Base-by-base conservation (phyloP, 1,139 yeast species). In the Komagataea norvegica region DNA sequence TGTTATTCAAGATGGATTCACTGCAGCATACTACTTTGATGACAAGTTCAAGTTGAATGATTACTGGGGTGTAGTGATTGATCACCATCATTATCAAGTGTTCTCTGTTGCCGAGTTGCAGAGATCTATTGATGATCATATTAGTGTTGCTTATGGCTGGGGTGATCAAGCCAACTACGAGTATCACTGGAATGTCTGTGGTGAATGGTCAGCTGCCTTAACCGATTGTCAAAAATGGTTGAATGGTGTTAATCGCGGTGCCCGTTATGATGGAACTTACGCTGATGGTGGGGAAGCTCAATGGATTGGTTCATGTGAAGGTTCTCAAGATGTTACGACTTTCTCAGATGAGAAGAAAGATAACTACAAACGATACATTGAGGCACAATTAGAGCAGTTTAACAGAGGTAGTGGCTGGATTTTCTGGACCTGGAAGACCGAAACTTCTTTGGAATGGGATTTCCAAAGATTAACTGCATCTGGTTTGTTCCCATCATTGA, bases 191-290 rank as follows among this genome's bases (percentile, higher is more conserved):
- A 74, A 76, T 41, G 74, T 89, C 23, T 71, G 77, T 41, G 97
- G 97, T 44, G 98, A 91, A 67, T 91, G 91, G 83, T 73, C 93
- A 22, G 96, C 93, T 15, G 96, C 97, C 2, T 68, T 89, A 49
- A 87, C 96, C 10, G 97, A 91, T 63, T 91, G 98, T 68, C 79
- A 94, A 17, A 70, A 70, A 44, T 85, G 95, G 95, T 67, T 91
- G 44, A 91, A 91, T 54, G 97, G 97, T 52, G 94, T 86, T 29
- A 86, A 87, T 33, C 68, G 79, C 40, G 96, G 96, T 36, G 80
- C 96, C 19, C 77, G 97, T 54, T 88, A 73, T 64, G 88, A 85
- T 36, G 94, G 87, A 19, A 67, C 81, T 34, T 44, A 42, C 44
- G 48, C 17, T 6, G 17, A 15, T 8, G 17, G 20, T 19, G 24